Evolutionary conservation across 1,284 basidiomycete genomes (phyloP).

Genomic region (Trametes pubescens): DNA sequence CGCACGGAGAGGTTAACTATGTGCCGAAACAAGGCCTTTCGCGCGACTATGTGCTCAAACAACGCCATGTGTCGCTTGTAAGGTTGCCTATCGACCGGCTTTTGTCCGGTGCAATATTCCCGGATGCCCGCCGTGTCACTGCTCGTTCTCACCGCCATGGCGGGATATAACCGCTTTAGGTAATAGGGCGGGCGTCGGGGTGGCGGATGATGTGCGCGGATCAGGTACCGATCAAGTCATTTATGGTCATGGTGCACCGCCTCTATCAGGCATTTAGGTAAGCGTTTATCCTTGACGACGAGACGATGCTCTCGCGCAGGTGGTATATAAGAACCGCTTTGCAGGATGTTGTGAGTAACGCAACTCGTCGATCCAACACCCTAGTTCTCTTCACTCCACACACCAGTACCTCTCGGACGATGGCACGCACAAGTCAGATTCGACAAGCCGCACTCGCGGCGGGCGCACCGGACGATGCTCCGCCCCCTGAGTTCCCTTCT

Average conservation of each 20-base stretch:
- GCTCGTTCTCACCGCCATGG: not conserved
- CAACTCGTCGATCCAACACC: too few relatives aligned
- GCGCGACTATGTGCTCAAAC: too few relatives aligned
- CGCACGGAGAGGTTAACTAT: too few relatives aligned
- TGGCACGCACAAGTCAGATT: not conserved
- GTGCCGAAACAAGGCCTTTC: too few relatives aligned
- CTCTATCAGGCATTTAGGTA: too few relatives aligned
- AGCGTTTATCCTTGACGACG: too few relatives aligned
- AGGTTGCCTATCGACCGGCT: too few relatives aligned
- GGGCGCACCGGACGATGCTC: not conserved
- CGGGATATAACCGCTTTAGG: not conserved
- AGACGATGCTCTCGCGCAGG: not conserved
- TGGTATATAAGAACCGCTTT: not conserved
- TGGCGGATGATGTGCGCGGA: not conserved
- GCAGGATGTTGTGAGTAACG: too few relatives aligned
- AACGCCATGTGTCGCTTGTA: too few relatives aligned
- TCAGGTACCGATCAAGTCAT: not conserved
- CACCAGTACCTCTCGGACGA: not conserved
- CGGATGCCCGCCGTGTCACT: not conserved
- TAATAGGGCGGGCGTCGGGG: not conserved
- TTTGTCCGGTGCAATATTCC: too few relatives aligned
- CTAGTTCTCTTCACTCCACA: too few relatives aligned
- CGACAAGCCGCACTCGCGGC: not conserved
- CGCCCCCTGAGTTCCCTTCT: conserved; percentile 15
- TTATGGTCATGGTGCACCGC: not conserved